These are phyloP conservation scores for Amanita inopinata DNA, from an alignment of 768 basidiomycete species.

Conservation along the genomic window DNA sequence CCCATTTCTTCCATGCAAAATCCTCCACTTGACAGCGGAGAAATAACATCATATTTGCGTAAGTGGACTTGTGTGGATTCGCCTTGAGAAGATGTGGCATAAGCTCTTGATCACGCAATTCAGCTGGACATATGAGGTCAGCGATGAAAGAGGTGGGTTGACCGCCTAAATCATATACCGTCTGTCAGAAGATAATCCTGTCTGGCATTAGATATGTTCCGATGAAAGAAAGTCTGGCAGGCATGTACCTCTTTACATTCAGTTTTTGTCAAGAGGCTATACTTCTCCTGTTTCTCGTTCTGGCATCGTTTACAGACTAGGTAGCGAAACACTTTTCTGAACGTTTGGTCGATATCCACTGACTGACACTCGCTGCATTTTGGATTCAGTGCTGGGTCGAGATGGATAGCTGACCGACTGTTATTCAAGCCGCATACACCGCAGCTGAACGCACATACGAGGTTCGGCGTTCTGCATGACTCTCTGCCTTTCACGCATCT, in stretches of 20 bases:
- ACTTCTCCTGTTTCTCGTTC: constrained; percentile 83
- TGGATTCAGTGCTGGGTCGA: constrained; percentile 68
- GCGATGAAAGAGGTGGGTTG: too few relatives aligned
- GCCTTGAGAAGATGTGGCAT: constrained; percentile 91
- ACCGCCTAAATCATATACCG: too few relatives aligned
- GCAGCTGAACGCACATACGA: constrained; percentile 34
- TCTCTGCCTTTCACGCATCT: constrained; percentile 71
- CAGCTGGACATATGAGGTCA: too few relatives aligned
- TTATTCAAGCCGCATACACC: constrained; percentile 4
- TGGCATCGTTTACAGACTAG: constrained; percentile 87
- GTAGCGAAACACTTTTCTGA: constrained; percentile 73
- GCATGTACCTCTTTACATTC: constrained; percentile 85
- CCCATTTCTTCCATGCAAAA: constrained; percentile 98
- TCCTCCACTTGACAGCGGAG: constrained; percentile 90
- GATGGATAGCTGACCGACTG: constrained; percentile 52
- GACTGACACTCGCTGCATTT: constrained; percentile 81
- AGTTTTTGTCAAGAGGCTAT: constrained; percentile 93
- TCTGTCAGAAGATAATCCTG: constrained; percentile 95
- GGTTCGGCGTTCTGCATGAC: constrained; percentile 68
- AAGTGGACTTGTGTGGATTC: constrained; percentile 92
- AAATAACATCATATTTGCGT: constrained; percentile 99
- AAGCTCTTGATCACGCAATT: constrained; percentile 83
- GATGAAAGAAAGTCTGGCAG: background rate
- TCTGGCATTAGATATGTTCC: constrained; percentile 8
- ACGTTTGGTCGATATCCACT: constrained; percentile 81